These are phyloP conservation scores for Aspergillus pseudotamarii DNA, from an alignment of 2,329 filamentous ascomycete genomes.

Conservation along the genomic window DNA sequence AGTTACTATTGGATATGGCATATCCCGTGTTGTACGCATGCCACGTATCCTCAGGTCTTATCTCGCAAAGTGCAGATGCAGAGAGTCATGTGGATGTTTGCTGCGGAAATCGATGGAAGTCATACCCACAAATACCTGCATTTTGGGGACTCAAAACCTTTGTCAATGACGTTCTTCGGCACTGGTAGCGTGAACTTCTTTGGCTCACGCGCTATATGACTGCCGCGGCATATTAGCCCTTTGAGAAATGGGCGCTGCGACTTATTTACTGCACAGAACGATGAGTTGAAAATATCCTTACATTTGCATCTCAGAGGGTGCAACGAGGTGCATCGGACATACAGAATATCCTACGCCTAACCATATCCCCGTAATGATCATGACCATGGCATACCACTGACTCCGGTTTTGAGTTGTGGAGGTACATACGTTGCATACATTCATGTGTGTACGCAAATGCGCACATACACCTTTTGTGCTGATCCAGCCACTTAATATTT, in stretches of 20 bases:
- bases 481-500: background rate
- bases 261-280: background rate
- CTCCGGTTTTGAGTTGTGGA: background rate
- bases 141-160: constrained; percentile 11
- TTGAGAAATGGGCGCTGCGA: background rate
- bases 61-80: constrained; percentile 3
- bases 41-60: constrained; percentile 14
- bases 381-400: constrained; percentile 1
- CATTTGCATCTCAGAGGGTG: background rate
- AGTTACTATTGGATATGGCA: constrained; percentile 15
- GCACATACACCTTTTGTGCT: constrained; percentile 12
- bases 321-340: background rate
- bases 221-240: background rate
- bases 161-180: constrained; percentile 1
- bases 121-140: constrained; percentile 9
- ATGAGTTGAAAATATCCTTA: too few species aligned
- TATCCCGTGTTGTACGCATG: constrained; percentile 7
- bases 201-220: background rate
- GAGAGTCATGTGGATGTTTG: constrained; percentile 6
- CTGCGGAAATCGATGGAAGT: background rate
- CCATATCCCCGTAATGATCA: background rate
- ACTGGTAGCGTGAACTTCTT: constrained; percentile 5
- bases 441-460: constrained; percentile 14
- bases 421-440: constrained; percentile 15
- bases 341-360: background rate